Evolutionary conservation across 257 asterid genomes (phyloP).

Genomic region (Nicotiana tabacum): DNA sequence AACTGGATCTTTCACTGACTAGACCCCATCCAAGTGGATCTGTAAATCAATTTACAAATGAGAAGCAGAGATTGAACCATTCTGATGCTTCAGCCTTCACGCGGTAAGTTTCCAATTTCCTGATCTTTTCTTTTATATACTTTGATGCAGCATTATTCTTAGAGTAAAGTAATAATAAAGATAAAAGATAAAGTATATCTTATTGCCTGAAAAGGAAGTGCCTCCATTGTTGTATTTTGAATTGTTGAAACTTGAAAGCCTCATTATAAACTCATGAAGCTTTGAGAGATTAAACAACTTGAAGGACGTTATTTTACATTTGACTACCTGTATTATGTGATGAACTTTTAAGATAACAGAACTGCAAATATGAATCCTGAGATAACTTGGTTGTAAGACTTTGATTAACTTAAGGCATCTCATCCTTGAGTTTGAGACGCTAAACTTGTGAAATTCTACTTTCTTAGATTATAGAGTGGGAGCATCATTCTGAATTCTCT

Average conservation of each 20-base stretch:
- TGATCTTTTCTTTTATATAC: background rate
- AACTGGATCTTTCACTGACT: slow-evolving; percentile 70
- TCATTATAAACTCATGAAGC: background rate
- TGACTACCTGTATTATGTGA: background rate
- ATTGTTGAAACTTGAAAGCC: background rate
- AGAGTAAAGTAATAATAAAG: background rate
- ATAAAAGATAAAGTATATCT: background rate
- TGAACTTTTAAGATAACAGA: background rate
- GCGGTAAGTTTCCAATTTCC: slow-evolving; percentile 45
- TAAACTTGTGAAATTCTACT: background rate
- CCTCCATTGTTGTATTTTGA: background rate
- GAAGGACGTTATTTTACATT: background rate
- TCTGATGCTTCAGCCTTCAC: slow-evolving; percentile 92
- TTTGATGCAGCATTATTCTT: background rate
- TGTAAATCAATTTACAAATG: slow-evolving; percentile 44
- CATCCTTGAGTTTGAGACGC: background rate
- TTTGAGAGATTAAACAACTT: background rate
- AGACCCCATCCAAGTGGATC: slow-evolving; percentile 49
- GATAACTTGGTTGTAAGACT: background rate
- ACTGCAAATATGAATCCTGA: background rate
- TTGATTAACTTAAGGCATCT: background rate
- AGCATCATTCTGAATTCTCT: background rate
- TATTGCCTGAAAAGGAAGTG: background rate
- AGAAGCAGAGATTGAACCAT: slow-evolving; percentile 52
- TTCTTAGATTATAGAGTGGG: background rate